Evolutionary conservation across 345 rosid species (phyloP), one percentile per base, ranked within the genome.

Genomic region (Laguncularia racemosa): DNA sequence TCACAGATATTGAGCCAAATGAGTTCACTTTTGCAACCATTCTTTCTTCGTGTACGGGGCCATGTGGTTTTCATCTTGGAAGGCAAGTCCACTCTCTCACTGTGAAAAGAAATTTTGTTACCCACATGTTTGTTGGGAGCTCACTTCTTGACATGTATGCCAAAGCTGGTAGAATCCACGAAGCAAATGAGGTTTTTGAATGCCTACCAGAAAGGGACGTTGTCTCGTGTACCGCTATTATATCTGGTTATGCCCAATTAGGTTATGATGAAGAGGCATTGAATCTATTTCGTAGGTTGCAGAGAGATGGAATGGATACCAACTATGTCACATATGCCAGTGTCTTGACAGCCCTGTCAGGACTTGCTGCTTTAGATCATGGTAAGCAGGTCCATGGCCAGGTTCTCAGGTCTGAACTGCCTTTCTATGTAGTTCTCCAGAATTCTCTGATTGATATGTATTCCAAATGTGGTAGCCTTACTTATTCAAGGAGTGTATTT

Each of bases 71-170:
- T 65, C 68, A 48, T 18, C 60, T 88, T 46, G 96, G 95, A 64
- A 78, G 77, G 77, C 95, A 91, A 73, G 78, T 86, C 59, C 98
- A 92, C 61, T 81, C 85, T 57, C 76, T 81, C 7, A 47, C 78
- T 46, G 40, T 83, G 58, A 92, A 84, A 76, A 74, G 71, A 46
- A 79, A 51, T 63, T 83, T 70, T 56, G 81, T 80, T 58, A 66
- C 84, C 53, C 81, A 86, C 53, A 76, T 84, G 46, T 88, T 71
- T 61, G 96, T 88, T 3, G 98, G 98, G 40, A 88, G 96, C 70
- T 92, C 98, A 55, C 95, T 92, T 46, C 92, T 92, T 60, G 95
- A 92, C 75, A 84, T 88, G 96, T 92, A 92, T 67, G 95, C 95
- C 14, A 88, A 92, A 79, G 81, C 84, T 56, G 89, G 95, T 59